Conservation (phyloP, 768 basidiomycete genomes). For the Cystoderma amianthinum region DNA sequence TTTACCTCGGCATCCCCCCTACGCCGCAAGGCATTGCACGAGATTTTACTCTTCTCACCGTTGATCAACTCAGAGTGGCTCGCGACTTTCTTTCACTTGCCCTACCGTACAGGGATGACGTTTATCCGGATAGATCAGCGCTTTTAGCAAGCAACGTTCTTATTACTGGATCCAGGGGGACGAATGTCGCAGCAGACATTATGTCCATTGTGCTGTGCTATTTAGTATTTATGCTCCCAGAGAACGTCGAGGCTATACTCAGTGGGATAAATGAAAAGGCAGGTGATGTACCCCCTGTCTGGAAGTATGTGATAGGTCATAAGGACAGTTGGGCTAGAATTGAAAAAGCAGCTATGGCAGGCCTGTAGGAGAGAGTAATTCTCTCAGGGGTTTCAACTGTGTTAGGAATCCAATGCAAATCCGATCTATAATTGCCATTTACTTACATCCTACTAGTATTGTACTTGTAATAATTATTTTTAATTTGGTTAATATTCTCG, state of each 20-base stretch:
- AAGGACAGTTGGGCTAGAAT: no score
- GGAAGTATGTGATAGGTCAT: background rate
- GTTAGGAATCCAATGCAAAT: no score
- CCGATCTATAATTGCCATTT: no score
- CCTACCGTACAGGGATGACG: background rate
- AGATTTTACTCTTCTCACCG: background rate
- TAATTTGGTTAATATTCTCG: no score
- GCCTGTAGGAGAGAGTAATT: no score
- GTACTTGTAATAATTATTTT: no score
- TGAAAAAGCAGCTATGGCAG: no score
- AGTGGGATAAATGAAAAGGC: background rate
- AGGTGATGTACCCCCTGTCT: background rate
- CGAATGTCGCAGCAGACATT: background rate
- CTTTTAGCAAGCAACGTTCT: no score
- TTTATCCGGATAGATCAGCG: no score
- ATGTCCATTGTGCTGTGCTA: background rate
- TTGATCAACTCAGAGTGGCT: background rate
- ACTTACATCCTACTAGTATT: no score
- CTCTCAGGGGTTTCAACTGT: no score
- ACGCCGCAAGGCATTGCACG: background rate
- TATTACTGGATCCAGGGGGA: background rate
- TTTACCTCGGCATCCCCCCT: background rate
- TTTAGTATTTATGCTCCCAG: background rate
- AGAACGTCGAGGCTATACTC: background rate
- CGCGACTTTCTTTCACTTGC: constrained; percentile 1